Conservation (phyloP, 176 grass and related monocot genomes). For the Musa beccarii region DNA sequence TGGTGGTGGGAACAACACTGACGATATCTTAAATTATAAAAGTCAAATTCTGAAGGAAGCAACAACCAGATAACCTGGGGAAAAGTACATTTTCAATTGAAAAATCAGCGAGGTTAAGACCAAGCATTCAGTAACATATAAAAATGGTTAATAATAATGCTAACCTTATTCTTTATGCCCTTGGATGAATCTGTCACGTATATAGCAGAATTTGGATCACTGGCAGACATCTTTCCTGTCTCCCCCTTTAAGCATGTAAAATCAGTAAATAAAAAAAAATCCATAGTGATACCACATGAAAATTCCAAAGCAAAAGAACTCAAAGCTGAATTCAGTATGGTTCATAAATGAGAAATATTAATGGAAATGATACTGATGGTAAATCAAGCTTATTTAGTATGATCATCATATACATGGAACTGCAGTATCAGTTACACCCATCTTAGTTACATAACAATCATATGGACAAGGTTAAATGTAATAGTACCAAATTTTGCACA, state of each 20-base stretch:
- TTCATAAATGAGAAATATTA: not conserved
- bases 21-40: not conserved
- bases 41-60: not conserved
- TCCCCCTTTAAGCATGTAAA: constrained; percentile 47
- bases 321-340: not conserved
- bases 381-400: not conserved
- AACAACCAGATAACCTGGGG: not conserved
- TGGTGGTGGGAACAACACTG: not conserved
- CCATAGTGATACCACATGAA: not conserved
- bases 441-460: not conserved
- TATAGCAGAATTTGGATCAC: constrained; percentile 92
- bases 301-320: not conserved
- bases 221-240: constrained; percentile 96
- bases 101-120: not conserved
- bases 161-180: constrained; percentile 86
- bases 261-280: no score
- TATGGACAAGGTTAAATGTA: no score
- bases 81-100: not conserved
- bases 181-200: constrained; percentile 86
- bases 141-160: constrained; percentile 2
- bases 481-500: no score
- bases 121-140: not conserved
- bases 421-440: not conserved
- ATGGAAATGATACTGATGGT: not conserved
- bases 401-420: not conserved